phyloP scores from a whole-genome alignment of 352 stramenopile species.

The Nannochloropsis limnetica region DNA sequence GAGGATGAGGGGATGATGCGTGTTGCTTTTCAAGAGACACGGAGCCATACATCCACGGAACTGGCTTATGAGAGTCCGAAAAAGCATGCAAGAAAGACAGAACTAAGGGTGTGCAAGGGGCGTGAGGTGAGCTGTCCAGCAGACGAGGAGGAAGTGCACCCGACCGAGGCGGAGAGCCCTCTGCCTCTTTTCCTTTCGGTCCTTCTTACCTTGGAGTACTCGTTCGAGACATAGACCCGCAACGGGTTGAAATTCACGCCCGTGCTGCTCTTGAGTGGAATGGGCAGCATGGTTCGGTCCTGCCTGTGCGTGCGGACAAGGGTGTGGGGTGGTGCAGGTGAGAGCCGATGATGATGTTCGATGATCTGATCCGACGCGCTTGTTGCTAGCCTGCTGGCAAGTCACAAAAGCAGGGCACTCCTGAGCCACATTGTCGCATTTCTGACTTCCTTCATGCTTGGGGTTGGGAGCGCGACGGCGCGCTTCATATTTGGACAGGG shows the following conservation, averaged over 20 bases:
- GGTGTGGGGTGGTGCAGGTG: not conserved
- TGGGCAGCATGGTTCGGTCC: constrained; percentile 40
- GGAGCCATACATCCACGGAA: not conserved
- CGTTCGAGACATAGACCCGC: constrained; percentile 60
- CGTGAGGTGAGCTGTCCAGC: not conserved
- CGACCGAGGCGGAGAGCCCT: too few species aligned
- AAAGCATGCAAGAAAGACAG: not conserved
- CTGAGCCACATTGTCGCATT: not conserved
- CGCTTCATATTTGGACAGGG: not conserved
- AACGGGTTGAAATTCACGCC: constrained; percentile 54
- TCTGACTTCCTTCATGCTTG: not conserved
- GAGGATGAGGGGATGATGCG: not conserved
- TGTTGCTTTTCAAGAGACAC: not conserved
- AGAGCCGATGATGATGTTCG: not conserved
- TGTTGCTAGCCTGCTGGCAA: not conserved
- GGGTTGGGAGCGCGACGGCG: not conserved
- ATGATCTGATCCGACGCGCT: too few species aligned
- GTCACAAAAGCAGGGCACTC: too few species aligned
- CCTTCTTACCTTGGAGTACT: constrained; percentile 57
- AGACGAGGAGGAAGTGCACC: not conserved
- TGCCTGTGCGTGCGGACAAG: not conserved
- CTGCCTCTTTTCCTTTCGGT: not conserved
- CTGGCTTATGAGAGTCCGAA: not conserved
- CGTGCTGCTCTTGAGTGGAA: constrained; percentile 47
- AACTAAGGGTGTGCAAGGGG: not conserved